Evolutionary conservation across 768 basidiomycete species (phyloP).

Genomic region (Serendipita sp.): DNA sequence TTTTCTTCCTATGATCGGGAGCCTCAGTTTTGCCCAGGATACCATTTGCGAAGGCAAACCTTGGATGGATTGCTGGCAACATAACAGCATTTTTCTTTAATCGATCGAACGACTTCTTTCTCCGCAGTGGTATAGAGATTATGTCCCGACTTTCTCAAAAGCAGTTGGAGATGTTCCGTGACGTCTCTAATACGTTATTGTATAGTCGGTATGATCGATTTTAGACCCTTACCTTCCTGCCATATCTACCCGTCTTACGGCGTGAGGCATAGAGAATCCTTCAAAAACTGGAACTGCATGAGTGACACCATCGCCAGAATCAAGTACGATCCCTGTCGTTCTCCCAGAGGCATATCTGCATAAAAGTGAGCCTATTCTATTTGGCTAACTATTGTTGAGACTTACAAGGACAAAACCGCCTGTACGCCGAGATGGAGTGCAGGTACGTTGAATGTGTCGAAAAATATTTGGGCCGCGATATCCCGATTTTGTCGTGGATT

Average conservation of each 20-base stretch:
- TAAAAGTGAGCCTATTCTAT: background rate
- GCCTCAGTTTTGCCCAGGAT: background rate
- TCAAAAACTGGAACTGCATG: slow-evolving; percentile 98
- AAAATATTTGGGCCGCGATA: slow-evolving; percentile 95
- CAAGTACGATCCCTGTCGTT: slow-evolving; percentile 97
- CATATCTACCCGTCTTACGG: slow-evolving; percentile 87
- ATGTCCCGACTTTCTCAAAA: slow-evolving; percentile 86
- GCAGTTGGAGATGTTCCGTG: slow-evolving; percentile 86
- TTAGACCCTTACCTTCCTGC: slow-evolving; percentile 58
- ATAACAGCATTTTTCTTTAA: slow-evolving; percentile 98
- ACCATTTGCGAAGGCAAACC: slow-evolving; percentile 41
- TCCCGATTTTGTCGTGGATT: slow-evolving; percentile 95
- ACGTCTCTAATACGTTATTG: slow-evolving; percentile 49
- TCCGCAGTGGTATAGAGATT: slow-evolving; percentile 95
- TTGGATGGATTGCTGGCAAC: slow-evolving; percentile 81
- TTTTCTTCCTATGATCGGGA: slow-evolving; percentile 3
- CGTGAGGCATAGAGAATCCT: slow-evolving; percentile 98
- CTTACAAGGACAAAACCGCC: slow-evolving; percentile 88
- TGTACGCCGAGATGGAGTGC: slow-evolving; percentile 94
- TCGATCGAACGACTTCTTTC: slow-evolving; percentile 87
- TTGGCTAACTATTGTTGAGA: slow-evolving; percentile 10
- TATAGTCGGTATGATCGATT: background rate
- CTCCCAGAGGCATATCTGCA: slow-evolving; percentile 90
- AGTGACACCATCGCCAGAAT: slow-evolving; percentile 97
- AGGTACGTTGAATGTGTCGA: slow-evolving; percentile 99